Percentiles rank a stretch among this genome's conserved stretches.
phyloP scores from a whole-genome alignment of 176 grass and related monocot genomes.

The Eragrostis curvula region DNA sequence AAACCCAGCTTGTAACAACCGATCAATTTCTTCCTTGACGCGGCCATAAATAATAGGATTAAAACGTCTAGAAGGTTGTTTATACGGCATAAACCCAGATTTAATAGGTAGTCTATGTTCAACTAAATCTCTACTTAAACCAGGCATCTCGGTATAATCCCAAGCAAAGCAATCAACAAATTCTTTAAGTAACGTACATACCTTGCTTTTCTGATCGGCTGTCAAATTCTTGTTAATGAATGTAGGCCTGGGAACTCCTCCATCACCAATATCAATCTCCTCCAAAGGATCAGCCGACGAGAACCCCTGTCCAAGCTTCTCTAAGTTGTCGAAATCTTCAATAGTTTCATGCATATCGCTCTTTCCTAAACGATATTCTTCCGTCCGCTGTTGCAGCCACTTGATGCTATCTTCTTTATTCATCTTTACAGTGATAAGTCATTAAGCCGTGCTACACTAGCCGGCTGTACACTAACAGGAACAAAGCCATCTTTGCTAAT shows the following conservation, averaged over 20 bases:
- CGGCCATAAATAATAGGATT: not conserved
- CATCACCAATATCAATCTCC: not conserved
- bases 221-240: not conserved
- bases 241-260: not conserved
- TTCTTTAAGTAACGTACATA: constrained; percentile 11
- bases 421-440: not conserved
- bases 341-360: not conserved
- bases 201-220: not conserved
- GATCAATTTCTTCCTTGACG: not conserved
- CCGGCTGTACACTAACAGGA: not conserved
- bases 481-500: not conserved
- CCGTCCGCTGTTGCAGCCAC: not conserved
- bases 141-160: not conserved
- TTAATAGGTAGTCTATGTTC: not conserved
- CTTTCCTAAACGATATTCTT: not conserved
- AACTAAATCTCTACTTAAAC: not conserved
- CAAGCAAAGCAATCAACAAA: constrained; percentile 29
- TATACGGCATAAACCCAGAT: not conserved
- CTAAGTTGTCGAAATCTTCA: not conserved
- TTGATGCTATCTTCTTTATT: constrained; percentile 16
- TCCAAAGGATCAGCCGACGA: not conserved
- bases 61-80: not conserved
- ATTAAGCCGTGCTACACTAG: constrained; percentile 11
- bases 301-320: not conserved
- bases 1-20: not conserved